Base-by-base conservation (phyloP, 2,329 filamentous ascomycete species). In the Botrytis pseudocinerea region DNA sequence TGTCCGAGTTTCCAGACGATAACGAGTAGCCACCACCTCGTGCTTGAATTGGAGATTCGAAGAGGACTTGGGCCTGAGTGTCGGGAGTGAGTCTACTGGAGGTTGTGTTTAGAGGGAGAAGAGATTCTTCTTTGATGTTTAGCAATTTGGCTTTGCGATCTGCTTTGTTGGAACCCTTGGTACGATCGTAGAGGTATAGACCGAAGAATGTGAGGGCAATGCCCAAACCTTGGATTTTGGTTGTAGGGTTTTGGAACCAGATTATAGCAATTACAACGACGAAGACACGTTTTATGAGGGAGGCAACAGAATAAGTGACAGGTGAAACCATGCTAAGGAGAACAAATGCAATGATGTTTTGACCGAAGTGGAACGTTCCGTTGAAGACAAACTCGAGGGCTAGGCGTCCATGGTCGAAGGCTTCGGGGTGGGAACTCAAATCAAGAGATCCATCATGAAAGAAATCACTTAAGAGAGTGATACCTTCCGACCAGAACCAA, bases 231-330 rank as follows among this genome's bases (percentile, higher is more conserved):
- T 99, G 96, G 25, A 97, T 82, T 25, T 86, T 87, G 8, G 93
- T 98, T 46, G 96, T 97, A 1, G 92, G 89, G 82, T 91, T 98
- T 76, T 94, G 92, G 83, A 98, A 99, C 96, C 96, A 99, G 77
- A 98, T 84, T 75, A 99, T 95, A 10, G 96, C 94, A 78, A 97
- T 92, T 74, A 96, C 89, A 78, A 99, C 97, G 79, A 99, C 95
- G 80, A 97, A 98, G 20, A 99, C 96, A 66, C 96, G 92, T 84
- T 99, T 99, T 83, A 99, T 96, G 75, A 99, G 86, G 73, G 93
- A 97, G 51, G 96, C 96, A 54, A 99, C 95, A 0, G 94, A 97
- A 84, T 99, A 99, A 0, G 96, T 98, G 54, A 99, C 96, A 0
- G 96, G 96, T 0, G 94, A 97, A 20, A 98, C 92, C 85, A 97